Percentiles rank a stretch among this genome's conserved stretches.
phyloP scores from a whole-genome alignment of 768 basidiomycete species.

The Pleurotus salmoneostramineus region DNA sequence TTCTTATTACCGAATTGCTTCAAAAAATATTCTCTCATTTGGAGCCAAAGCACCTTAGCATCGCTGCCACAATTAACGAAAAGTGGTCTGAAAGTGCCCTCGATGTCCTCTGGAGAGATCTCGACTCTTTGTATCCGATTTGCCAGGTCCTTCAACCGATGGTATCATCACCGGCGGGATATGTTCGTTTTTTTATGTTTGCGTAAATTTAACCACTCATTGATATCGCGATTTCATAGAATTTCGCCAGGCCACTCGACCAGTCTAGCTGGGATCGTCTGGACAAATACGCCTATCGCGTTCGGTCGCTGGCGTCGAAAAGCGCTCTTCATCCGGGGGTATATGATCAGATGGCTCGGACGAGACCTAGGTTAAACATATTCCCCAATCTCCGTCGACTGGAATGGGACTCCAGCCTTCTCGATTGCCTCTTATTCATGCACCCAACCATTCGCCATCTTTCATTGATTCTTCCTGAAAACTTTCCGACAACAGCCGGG shows the following conservation, averaged over 20 bases:
- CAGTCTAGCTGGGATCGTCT: constrained; percentile 55
- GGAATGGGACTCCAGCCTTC: constrained; percentile 30
- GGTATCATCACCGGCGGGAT: constrained; percentile 17
- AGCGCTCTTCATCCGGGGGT: constrained; percentile 25
- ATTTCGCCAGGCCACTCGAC: constrained; percentile 35
- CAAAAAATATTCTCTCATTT: not conserved
- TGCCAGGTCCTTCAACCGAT: constrained; percentile 49
- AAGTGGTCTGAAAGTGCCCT: constrained; percentile 36
- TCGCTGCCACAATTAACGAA: constrained; percentile 29
- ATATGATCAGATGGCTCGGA: constrained; percentile 55
- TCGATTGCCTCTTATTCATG: not conserved
- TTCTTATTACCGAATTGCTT: not conserved
- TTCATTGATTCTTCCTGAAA: not conserved
- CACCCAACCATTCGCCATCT: not conserved
- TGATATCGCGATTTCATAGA: constrained; percentile 18
- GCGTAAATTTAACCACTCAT: no score
- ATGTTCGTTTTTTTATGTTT: constrained; percentile 12
- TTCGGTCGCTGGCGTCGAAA: constrained; percentile 29
- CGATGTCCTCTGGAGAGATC: constrained; percentile 54
- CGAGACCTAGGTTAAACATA: constrained; percentile 47
- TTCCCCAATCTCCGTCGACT: constrained; percentile 52
- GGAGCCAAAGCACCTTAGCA: not conserved
- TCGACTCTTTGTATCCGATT: constrained; percentile 39
- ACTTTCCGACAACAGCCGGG: not conserved
- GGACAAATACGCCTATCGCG: constrained; percentile 45